Evolutionary conservation across 2,329 filamentous ascomycete species (phyloP), one percentile per base, ranked within the genome.

Genomic region (Xylariomycetidae sp.): DNA sequence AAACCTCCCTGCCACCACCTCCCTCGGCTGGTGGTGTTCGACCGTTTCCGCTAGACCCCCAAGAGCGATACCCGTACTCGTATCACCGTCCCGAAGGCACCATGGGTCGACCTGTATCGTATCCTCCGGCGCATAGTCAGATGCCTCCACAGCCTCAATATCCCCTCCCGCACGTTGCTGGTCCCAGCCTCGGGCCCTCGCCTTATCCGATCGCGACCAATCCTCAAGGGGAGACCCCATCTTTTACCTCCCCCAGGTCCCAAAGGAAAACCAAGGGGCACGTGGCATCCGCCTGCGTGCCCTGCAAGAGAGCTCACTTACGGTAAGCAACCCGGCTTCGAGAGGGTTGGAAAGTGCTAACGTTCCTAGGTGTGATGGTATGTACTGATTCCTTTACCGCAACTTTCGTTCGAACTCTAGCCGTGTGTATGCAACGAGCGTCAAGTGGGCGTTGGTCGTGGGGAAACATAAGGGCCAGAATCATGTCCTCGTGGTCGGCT

Each of bases 221-320:
- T 16, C 55, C 63, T 10, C 50, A 58, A 37, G 53, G 58, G 7
- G 72, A 76, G 23, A 57, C 56, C 16, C 59, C 64, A 22, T 57
- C 65, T 3, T 71, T 68, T 42, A 60, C 65, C 9, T 77, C 76
- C 24, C 72, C 76, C 2, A 80, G 77, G 47, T 66, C 74, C 6
- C 75, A 79, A 42, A 68, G 78, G 45, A 82, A 82, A 56, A 79
- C 81, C 5, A 87, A 87, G 54, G 82, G 83, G 10, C 85, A 92
- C 63, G 85, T 90, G 33, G 83, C 84, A 31, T 89, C 84, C 22
- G 85, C 85, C 17, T 92, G 85, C 56, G 80, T 90, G 46, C 86
- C 87, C 39, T 92, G 85, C 64, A 90, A 90, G 57, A 79, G 78
- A 58, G 85, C 85, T 23, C 85, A 92, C 72, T 70, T 92, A 43